Conservation (phyloP, 1,284 basidiomycete species). For the Phellinidium pouzarii region DNA sequence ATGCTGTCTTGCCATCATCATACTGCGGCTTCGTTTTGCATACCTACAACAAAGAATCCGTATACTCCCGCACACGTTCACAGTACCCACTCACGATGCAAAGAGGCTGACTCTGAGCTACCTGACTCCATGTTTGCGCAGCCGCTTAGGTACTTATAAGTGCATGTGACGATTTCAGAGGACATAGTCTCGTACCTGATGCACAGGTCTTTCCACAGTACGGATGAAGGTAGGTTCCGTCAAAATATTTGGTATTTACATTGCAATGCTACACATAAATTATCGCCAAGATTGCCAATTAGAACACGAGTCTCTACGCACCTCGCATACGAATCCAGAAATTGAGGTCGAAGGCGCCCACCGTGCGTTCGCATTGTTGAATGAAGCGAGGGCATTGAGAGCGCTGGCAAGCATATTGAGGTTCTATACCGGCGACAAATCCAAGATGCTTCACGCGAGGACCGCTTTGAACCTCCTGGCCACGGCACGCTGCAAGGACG, state of each 20-base stretch:
- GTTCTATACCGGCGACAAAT: background rate
- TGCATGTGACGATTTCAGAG: background rate
- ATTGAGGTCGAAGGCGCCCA: background rate
- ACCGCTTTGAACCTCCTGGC: background rate
- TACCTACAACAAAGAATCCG: background rate
- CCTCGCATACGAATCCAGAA: background rate
- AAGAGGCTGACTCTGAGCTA: background rate
- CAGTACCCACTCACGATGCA: background rate
- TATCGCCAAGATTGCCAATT: background rate
- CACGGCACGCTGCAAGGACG: background rate
- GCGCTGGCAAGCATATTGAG: background rate
- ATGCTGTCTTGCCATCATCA: conserved; percentile 3
- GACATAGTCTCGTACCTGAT: background rate
- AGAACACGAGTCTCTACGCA: background rate
- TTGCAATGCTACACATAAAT: background rate
- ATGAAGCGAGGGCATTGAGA: background rate
- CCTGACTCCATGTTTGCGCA: background rate
- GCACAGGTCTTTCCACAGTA: conserved; percentile 3
- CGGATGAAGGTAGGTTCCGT: background rate
- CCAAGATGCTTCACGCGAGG: background rate
- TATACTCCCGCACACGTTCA: background rate
- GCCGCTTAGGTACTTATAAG: background rate
- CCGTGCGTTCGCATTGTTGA: background rate
- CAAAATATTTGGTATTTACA: background rate
- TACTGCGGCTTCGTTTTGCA: conserved; percentile 4